These are phyloP conservation scores for Arabidopsis lyrata DNA, from an alignment of 441 rosid genomes.

Conservation along the genomic window DNA sequence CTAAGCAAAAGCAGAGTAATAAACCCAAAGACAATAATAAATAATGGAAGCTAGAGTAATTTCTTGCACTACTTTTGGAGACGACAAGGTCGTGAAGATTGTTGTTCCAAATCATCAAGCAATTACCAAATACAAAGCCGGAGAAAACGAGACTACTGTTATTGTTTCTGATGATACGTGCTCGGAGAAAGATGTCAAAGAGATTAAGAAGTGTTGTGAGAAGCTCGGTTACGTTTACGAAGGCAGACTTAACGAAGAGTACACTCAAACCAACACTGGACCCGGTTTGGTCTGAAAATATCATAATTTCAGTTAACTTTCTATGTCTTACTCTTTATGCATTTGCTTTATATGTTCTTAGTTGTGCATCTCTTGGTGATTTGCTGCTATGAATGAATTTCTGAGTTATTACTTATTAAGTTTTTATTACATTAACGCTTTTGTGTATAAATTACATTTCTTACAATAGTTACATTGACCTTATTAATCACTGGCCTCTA, in stretches of 20 bases:
- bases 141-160: constrained; percentile 34
- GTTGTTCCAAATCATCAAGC: constrained; percentile 25
- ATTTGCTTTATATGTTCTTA: constrained; percentile 20
- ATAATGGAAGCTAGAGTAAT: constrained; percentile 42
- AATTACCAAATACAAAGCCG: constrained; percentile 38
- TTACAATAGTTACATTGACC: constrained; percentile 21
- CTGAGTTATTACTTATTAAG: neutral
- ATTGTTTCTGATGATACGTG: constrained; percentile 38
- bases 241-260: constrained; percentile 32
- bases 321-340: neutral
- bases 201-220: constrained; percentile 37
- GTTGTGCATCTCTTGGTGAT: neutral
- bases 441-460: constrained; percentile 12
- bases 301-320: neutral
- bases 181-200: constrained; percentile 31
- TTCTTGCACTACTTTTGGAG: constrained; percentile 42
- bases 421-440: neutral
- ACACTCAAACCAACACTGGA: constrained; percentile 34
- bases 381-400: constrained; percentile 26
- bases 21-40: neutral
- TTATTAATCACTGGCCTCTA: constrained; percentile 20
- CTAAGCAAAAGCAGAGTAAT: constrained; percentile 11
- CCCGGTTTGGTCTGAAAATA: constrained; percentile 38
- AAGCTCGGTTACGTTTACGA: constrained; percentile 42
- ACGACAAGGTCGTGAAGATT: constrained; percentile 44